phyloP scores from a whole-genome alignment of 345 rosid genomes.

The Arabis hirsuta region DNA sequence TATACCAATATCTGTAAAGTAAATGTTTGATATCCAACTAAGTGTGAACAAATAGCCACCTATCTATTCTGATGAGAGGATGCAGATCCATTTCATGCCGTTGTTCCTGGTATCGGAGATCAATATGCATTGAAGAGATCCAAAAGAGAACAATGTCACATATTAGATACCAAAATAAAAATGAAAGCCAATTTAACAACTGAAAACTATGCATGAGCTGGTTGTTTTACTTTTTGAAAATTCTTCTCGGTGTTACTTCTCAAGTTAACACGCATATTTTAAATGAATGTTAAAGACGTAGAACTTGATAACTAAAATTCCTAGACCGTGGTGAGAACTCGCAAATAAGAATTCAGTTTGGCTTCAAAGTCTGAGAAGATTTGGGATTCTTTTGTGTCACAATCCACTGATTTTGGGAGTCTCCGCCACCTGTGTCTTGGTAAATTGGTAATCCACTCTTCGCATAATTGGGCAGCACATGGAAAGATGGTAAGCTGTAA shows the following conservation, averaged over 20 bases:
- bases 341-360: neutral
- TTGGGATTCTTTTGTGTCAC: constrained; percentile 1
- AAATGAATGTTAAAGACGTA: neutral
- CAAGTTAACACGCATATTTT: neutral
- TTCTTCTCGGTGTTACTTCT: constrained; percentile 25
- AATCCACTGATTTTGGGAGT: neutral
- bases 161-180: constrained; percentile 6
- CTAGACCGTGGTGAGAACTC: neutral
- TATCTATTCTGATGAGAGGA: constrained; percentile 21
- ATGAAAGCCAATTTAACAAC: neutral
- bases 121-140: constrained; percentile 1
- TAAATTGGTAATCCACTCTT: neutral
- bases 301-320: neutral
- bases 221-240: neutral
- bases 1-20: constrained; percentile 2
- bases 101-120: constrained; percentile 7
- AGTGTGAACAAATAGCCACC: constrained; percentile 13
- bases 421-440: neutral
- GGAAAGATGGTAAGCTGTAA: constrained; percentile 14
- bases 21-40: neutral
- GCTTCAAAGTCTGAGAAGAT: constrained; percentile 4
- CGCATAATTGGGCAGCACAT: constrained; percentile 22
- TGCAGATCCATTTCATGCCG: constrained; percentile 18
- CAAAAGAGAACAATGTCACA: neutral
- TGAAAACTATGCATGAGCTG: neutral